Percentiles rank a stretch among this genome's conserved stretches.
These are phyloP conservation scores for Neofusicoccum parvum DNA, from an alignment of 2,329 filamentous ascomycete genomes.

Conservation along the genomic window DNA sequence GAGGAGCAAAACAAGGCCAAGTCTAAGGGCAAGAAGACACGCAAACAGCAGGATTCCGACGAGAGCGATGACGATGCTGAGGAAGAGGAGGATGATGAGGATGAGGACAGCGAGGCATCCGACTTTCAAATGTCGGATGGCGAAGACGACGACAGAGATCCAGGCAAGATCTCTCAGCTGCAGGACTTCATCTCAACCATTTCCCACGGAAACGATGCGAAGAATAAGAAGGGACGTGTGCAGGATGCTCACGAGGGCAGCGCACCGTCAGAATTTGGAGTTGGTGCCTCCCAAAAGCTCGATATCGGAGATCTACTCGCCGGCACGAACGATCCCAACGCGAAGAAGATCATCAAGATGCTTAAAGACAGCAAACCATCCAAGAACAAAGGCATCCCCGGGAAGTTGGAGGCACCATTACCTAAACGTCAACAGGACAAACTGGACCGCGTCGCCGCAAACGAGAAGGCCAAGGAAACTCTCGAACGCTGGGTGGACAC, in stretches of 20 bases:
- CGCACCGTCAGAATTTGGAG: slow-evolving; percentile 62
- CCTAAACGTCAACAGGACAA: slow-evolving; percentile 84
- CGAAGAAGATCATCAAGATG: slow-evolving; percentile 79
- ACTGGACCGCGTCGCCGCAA: slow-evolving; percentile 78
- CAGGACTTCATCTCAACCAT: slow-evolving; percentile 71
- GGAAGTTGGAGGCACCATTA: slow-evolving; percentile 80
- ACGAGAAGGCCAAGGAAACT: slow-evolving; percentile 88
- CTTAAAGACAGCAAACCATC: slow-evolving; percentile 66
- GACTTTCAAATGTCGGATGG: slow-evolving; percentile 52
- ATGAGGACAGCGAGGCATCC: slow-evolving; percentile 51
- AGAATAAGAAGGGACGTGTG: slow-evolving; percentile 35
- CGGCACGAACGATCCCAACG: slow-evolving; percentile 70
- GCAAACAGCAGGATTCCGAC: slow-evolving; percentile 27
- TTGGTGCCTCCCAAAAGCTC: slow-evolving; percentile 66
- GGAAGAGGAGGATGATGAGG: slow-evolving; percentile 53
- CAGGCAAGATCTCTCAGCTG: slow-evolving; percentile 62
- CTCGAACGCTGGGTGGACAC: slow-evolving; percentile 91
- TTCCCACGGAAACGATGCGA: slow-evolving; percentile 43
- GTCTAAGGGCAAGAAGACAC: slow-evolving; percentile 32
- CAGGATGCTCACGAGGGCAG: slow-evolving; percentile 59
- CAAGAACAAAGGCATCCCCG: slow-evolving; percentile 57
- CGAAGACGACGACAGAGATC: slow-evolving; percentile 50
- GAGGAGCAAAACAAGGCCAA: slow-evolving; percentile 31
- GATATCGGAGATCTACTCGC: slow-evolving; percentile 75
- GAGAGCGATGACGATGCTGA: slow-evolving; percentile 56